Evolutionary conservation across 192 early-diverging fungal genomes (phyloP).

Genomic region (Coemansia sp.): DNA sequence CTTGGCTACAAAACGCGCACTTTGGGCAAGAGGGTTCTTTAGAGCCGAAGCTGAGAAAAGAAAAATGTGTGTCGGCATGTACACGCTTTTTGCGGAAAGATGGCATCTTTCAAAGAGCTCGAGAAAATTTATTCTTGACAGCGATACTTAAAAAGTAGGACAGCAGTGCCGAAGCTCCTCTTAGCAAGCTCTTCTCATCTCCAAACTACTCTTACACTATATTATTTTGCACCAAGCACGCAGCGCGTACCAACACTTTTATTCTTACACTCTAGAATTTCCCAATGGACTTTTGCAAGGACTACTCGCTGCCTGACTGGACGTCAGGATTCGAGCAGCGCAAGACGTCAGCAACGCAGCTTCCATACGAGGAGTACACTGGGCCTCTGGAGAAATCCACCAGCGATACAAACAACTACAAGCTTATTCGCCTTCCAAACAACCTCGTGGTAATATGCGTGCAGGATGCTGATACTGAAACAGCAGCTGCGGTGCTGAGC

Average conservation of each 20-base stretch:
- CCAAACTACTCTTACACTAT: too few species aligned
- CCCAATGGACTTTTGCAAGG: background rate
- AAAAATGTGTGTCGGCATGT: too few species aligned
- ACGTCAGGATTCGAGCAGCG: background rate
- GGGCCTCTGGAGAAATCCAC: conserved; percentile 33
- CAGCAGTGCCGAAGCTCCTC: too few species aligned
- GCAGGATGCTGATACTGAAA: conserved; percentile 52
- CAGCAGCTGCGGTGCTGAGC: conserved; percentile 56
- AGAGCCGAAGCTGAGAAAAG: too few species aligned
- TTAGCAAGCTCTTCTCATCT: too few species aligned
- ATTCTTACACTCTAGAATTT: background rate
- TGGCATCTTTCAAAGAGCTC: too few species aligned
- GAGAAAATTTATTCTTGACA: too few species aligned
- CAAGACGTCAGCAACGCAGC: background rate
- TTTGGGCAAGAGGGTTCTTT: background rate
- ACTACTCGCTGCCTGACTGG: background rate
- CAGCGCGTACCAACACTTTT: too few species aligned
- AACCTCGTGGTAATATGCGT: conserved; percentile 56
- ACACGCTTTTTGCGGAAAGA: too few species aligned
- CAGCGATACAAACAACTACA: conserved; percentile 55
- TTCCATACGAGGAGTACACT: conserved; percentile 1
- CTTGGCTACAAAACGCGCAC: background rate
- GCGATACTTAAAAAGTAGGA: too few species aligned
- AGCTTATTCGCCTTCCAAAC: conserved; percentile 54
- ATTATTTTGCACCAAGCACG: too few species aligned